Base-by-base conservation (phyloP, 345 rosid species). In the Rhodamnia argentea region DNA sequence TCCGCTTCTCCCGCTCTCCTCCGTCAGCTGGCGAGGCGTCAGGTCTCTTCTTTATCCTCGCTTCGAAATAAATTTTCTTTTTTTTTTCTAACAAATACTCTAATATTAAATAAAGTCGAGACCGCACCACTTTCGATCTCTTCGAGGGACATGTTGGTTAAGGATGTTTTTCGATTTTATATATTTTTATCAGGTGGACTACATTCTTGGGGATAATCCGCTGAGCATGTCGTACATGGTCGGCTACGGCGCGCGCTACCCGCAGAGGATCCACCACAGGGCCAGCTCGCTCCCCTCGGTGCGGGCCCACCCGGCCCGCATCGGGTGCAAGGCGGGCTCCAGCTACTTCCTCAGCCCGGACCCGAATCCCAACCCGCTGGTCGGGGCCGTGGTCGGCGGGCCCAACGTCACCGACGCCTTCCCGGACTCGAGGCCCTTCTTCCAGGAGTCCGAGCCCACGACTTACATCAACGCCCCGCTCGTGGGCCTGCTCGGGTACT, bases 401-500 rank as follows among this genome's bases (percentile, higher is more conserved):
- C 98, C 99, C 58, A 95, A 98, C 70, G 91, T 92, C 47, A 88
- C 93, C 2, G 99, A 98, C 29, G 90, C 94, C 24, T 98, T 95
- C 84, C 95, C 95, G 0, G 99, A 98, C 90, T 93, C 95, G 0
- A 91, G 99, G 87, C 94, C 96, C 26, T 92, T 87, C 86, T 96
- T 94, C 83, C 95, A 92, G 85, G 94, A 96, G 87, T 96, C 99
- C 0, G 99, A 98, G 94, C 99, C 99, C 86, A 95, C 99, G 4
- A 97, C 99, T 0, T 97, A 95, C 87, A 97, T 96, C 87, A 98
- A 98, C 14, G 99, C 99, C 5, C 99, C 99, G 4, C 95, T 98
- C 44, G 93, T 96, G 57, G 99, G 99, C 58, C 96, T 94, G 40
- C 92, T 98, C 14, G 97, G 93, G 22, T 95, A 88, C 92, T 93